Percentiles rank a stretch among this genome's conserved stretches.
Conservation (phyloP, 768 basidiomycete genomes). For the Hebeloma cylindrosporum region DNA sequence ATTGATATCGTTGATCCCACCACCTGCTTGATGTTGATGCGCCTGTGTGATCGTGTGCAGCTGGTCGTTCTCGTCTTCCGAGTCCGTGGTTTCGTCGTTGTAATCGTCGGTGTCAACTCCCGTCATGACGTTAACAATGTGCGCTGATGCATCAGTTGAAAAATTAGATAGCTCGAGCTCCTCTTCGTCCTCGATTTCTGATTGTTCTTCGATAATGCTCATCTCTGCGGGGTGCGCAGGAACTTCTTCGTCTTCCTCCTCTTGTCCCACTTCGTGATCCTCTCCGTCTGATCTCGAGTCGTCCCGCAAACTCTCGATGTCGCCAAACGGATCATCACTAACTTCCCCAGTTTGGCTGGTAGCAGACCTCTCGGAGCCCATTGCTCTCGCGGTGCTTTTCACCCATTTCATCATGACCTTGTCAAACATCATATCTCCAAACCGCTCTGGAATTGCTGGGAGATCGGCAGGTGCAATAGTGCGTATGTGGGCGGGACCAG, state of each 20-base stretch:
- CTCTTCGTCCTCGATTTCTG: slow-evolving; percentile 60
- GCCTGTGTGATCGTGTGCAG: slow-evolving; percentile 31
- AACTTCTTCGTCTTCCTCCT: slow-evolving; percentile 4
- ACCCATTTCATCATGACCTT: slow-evolving; percentile 84
- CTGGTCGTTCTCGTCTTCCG: slow-evolving; percentile 45
- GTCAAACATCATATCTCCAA: slow-evolving; percentile 90
- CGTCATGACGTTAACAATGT: slow-evolving; percentile 51
- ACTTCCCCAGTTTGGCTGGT: slow-evolving; percentile 42
- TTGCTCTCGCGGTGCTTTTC: slow-evolving; percentile 47
- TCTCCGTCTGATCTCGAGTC: slow-evolving; percentile 45
- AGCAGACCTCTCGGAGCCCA: slow-evolving; percentile 28
- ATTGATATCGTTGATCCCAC: slow-evolving; percentile 33
- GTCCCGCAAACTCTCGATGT: slow-evolving; percentile 83
- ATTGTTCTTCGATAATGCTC: slow-evolving; percentile 49
- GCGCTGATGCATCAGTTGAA: slow-evolving; percentile 65
- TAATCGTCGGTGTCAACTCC: slow-evolving; percentile 42
- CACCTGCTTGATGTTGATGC: too few species aligned
- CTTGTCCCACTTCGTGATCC: slow-evolving; percentile 14
- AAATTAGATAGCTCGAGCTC: slow-evolving; percentile 71
- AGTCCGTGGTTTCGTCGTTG: slow-evolving; percentile 50
- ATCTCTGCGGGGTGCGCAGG: slow-evolving; percentile 30
- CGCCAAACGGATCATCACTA: slow-evolving; percentile 89
- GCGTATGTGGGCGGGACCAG: slow-evolving; percentile 75
- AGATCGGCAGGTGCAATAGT: slow-evolving; percentile 83
- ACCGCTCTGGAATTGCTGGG: slow-evolving; percentile 68